Conservation (phyloP, 176 grass and related monocot genomes). For the Musa schizocarpa region DNA sequence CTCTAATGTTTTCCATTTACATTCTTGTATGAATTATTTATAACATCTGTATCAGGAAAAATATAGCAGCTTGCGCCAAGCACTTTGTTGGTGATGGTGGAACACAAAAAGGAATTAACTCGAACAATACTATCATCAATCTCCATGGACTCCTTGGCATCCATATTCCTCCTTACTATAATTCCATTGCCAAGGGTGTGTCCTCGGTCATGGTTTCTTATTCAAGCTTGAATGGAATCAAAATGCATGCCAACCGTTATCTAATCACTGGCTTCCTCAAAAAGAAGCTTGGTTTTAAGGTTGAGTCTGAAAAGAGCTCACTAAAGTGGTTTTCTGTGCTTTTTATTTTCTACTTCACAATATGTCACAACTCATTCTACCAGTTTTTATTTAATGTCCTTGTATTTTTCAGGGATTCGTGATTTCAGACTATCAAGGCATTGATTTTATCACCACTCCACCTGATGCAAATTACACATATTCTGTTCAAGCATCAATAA, state of each 20-base stretch:
- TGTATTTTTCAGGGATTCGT: slow-evolving; percentile 3
- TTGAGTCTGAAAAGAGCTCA: neutral
- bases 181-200: slow-evolving; percentile 9
- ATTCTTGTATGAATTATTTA: neutral
- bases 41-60: neutral
- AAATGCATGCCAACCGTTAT: slow-evolving; percentile 4
- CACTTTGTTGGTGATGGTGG: slow-evolving; percentile 12
- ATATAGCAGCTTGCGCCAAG: slow-evolving; percentile 1
- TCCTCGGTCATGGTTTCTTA: slow-evolving; percentile 8
- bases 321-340: neutral
- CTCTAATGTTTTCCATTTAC: no score
- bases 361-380: neutral
- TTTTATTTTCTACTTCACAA: neutral
- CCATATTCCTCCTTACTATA: slow-evolving; percentile 10
- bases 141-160: neutral
- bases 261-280: slow-evolving; percentile 8
- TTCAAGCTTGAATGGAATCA: slow-evolving; percentile 5
- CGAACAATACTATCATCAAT: slow-evolving; percentile 1
- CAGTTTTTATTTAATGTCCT: neutral
- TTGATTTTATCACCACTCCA: slow-evolving; percentile 9
- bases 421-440: slow-evolving; percentile 11
- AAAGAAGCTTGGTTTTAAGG: slow-evolving; percentile 2
- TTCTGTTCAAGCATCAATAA: slow-evolving; percentile 4
- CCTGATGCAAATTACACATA: slow-evolving; percentile 8
- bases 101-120: slow-evolving; percentile 8